These are phyloP conservation scores for Aspergillus asperescens DNA, from an alignment of 495 filamentous ascomycete genomes.

Conservation along the genomic window DNA sequence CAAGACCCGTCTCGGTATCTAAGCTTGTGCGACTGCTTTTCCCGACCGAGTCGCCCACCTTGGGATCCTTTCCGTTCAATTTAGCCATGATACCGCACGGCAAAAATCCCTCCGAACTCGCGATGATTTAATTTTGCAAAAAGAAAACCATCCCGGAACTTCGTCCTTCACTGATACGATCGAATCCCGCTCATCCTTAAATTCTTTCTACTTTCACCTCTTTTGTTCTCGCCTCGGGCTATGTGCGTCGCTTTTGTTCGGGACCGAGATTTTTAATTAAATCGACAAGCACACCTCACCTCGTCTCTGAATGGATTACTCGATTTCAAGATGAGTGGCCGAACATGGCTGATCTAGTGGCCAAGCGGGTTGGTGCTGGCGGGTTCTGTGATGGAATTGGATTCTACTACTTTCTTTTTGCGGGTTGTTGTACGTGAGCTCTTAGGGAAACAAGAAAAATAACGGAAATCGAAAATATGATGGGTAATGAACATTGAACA, in stretches of 20 bases:
- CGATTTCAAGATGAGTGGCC: background rate
- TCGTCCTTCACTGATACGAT: conserved; percentile 6
- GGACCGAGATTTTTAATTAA: background rate
- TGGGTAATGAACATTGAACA: conserved; percentile 22
- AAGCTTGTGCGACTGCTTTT: conserved; percentile 39
- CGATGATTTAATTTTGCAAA: conserved; percentile 18
- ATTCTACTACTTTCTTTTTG: conserved; percentile 5
- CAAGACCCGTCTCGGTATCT: conserved; percentile 99
- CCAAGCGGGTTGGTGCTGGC: conserved; percentile 1
- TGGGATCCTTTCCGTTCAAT: conserved; percentile 20
- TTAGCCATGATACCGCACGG: conserved; percentile 24
- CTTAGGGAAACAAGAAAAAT: conserved; percentile 16
- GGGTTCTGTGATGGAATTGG: conserved; percentile 12
- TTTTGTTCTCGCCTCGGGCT: background rate
- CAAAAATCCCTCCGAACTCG: conserved; percentile 11
- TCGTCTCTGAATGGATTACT: background rate
- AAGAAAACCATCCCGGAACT: conserved; percentile 5
- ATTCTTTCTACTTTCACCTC: background rate
- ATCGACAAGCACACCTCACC: background rate
- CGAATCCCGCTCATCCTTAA: conserved; percentile 1
- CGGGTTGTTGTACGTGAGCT: conserved; percentile 22
- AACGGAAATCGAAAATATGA: conserved; percentile 24
- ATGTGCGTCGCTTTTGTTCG: background rate
- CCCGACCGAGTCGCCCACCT: conserved; percentile 20
- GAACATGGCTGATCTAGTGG: background rate